Percentiles rank a stretch among this genome's conserved stretches.
phyloP scores from a whole-genome alignment of 345 rosid species.

The Melaleuca quinquenervia region DNA sequence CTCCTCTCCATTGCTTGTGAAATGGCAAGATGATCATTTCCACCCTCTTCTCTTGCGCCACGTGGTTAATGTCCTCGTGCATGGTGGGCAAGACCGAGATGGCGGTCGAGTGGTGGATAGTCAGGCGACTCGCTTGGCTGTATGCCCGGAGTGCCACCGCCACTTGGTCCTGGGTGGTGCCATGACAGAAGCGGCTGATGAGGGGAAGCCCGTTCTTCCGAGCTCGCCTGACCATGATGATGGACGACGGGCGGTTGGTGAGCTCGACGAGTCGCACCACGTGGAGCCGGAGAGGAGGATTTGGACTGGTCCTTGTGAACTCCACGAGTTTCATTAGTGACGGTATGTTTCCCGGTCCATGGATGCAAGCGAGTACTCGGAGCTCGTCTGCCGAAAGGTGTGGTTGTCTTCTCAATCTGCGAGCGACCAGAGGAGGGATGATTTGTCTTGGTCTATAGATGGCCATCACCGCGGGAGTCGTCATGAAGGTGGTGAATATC shows the following conservation, averaged over 20 bases:
- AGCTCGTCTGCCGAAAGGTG: conserved; percentile 31
- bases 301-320: conserved; percentile 45
- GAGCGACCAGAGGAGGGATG: conserved; percentile 8
- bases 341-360: conserved; percentile 53
- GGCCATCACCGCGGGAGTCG: conserved; percentile 68
- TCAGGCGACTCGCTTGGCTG: conserved; percentile 51
- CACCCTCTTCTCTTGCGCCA: conserved; percentile 57
- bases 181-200: conserved; percentile 36
- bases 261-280: conserved; percentile 72
- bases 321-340: conserved; percentile 56
- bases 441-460: conserved; percentile 34
- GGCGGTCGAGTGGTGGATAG: conserved; percentile 48
- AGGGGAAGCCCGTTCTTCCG: conserved; percentile 64
- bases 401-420: conserved; percentile 28
- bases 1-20: conserved; percentile 56
- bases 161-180: conserved; percentile 48
- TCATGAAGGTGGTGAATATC: conserved; percentile 76
- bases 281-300: conserved; percentile 42
- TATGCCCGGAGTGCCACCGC: conserved; percentile 57
- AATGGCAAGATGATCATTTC: conserved; percentile 61
- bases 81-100: conserved; percentile 53
- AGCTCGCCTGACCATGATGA: conserved; percentile 57
- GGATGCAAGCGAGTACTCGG: conserved; percentile 60
- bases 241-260: conserved; percentile 69
- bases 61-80: conserved; percentile 78